These are phyloP conservation scores for Thuidium tamariscinum DNA, from an alignment of 225 moss, liverwort and hornwort species.

Conservation along the genomic window DNA sequence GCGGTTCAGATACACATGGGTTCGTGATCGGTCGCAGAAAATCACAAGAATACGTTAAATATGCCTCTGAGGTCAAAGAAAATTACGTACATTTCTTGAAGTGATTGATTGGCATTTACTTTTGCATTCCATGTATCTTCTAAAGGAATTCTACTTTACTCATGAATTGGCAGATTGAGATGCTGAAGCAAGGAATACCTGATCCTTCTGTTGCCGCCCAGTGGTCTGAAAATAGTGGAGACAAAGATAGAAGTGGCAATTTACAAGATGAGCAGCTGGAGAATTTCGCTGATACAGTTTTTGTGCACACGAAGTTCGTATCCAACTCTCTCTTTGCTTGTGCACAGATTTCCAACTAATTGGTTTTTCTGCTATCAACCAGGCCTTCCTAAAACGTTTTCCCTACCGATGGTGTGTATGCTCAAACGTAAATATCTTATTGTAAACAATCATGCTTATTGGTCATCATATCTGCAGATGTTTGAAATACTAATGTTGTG, in stretches of 20 bases:
- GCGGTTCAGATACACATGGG: not conserved
- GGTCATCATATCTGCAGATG: not conserved
- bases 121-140: not conserved
- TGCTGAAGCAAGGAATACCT: conserved; percentile 96
- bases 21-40: not conserved
- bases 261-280: conserved; percentile 45
- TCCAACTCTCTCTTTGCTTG: not conserved
- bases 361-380: not conserved
- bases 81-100: not conserved
- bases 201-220: conserved; percentile 48
- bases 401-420: not conserved
- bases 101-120: not conserved
- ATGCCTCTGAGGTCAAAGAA: too few species aligned
- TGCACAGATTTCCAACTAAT: not conserved
- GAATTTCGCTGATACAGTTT: conserved; percentile 75
- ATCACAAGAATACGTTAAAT: not conserved
- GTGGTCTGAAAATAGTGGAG: conserved; percentile 34
- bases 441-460: not conserved
- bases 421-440: not conserved
- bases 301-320: conserved; percentile 82
- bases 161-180: conserved; percentile 61
- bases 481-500: not conserved
- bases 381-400: not conserved
- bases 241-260: conserved; percentile 45
- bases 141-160: not conserved